Evolutionary conservation across 257 asterid species (phyloP).

Genomic region (Solanum phureja): DNA sequence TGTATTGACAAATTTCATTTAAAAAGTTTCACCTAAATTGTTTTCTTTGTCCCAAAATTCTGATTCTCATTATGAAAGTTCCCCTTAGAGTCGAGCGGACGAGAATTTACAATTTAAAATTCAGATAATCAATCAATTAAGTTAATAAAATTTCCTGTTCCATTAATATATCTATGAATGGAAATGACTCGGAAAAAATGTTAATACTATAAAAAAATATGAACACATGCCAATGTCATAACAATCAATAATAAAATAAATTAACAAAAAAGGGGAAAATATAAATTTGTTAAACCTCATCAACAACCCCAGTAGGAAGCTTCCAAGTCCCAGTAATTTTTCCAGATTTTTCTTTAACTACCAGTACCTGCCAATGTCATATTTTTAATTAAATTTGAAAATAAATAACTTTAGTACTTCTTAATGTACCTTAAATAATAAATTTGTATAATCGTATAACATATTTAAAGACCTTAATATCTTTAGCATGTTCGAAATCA

Average conservation of each 20-base stretch:
- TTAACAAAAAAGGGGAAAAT: not conserved
- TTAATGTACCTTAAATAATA: not conserved
- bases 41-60: too few relatives aligned
- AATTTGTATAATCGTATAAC: not conserved
- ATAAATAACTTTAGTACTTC: not conserved
- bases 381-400: not conserved
- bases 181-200: not conserved
- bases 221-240: not conserved
- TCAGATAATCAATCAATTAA: too few relatives aligned
- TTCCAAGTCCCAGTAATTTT: conserved; percentile 71
- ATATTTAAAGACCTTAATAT: not conserved
- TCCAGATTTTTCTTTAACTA: conserved; percentile 86
- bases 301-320: conserved; percentile 93
- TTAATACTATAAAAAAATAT: too few relatives aligned
- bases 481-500: not conserved
- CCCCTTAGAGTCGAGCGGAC: too few relatives aligned
- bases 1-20: not conserved
- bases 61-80: too few relatives aligned
- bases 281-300: conserved; percentile 39
- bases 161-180: not conserved
- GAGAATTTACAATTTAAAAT: too few relatives aligned
- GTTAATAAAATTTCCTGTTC: not conserved
- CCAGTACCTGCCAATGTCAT: conserved; percentile 39
- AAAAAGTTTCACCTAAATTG: not conserved
- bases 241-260: too few relatives aligned